Evolutionary conservation across 2,329 filamentous ascomycete genomes (phyloP), one percentile per base, ranked within the genome.

Genomic region (Fusarium aywerte): DNA sequence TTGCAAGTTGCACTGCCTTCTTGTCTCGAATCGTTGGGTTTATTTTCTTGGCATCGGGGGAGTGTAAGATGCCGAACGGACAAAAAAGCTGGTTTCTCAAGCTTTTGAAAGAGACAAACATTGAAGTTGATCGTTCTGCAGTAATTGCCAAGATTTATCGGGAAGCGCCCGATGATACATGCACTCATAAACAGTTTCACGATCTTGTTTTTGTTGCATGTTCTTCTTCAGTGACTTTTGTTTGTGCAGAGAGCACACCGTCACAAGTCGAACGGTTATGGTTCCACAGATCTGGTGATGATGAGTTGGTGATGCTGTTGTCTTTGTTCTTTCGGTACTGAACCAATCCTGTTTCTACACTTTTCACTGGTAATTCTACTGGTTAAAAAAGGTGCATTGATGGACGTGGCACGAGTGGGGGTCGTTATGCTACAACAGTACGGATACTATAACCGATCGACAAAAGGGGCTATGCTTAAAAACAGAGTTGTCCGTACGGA

Each of bases 381-480:
- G 51, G 51, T 21, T 18, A 21, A 38, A 39, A 54, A 48, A 38
- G 52, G 18, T 18, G 7, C 29, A 35, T 20, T 35, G 29, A 43
- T 23, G 38, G 23, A 27, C 13, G 6, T 27, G 23, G 25, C n/a
- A n/a, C n/a, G n/a, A 23, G 38, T 33, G 38, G 49, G 36, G 38
- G 10, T 7, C 8, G 21, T 18, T 18, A n/a, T 7, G n/a, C 25
- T n/a, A 18, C 20, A 11, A 33, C 12, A 43, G 39, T 32, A n/a
- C n/a, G n/a, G n/a, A n/a, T n/a, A n/a, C n/a, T n/a, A n/a, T n/a
- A 32, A 27, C 20, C 25, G 52, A 55, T 55, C 52, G 44, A 50
- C 52, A 55, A 55, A n/a, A 55, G 52, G 52, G 52, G 52, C 52
- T 55, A 33, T 45, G 39, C 39, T n/a, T 29, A n/a, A 20, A n/a